These are phyloP conservation scores for Neurospora hispaniola DNA, from an alignment of 495 filamentous ascomycete genomes.

Conservation along the genomic window DNA sequence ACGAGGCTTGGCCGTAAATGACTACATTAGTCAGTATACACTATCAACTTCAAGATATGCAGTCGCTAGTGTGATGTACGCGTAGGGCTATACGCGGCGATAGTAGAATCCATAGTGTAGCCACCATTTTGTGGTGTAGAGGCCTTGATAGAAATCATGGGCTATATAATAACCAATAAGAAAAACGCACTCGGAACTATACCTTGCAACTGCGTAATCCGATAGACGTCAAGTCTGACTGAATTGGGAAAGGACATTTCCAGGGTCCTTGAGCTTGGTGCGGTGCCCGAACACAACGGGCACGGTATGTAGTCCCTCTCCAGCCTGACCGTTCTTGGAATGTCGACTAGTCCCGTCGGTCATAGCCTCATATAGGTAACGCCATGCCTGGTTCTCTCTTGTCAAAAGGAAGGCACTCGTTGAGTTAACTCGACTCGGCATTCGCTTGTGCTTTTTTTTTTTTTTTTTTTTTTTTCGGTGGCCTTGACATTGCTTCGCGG, in stretches of 20 bases:
- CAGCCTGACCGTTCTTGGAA: background rate
- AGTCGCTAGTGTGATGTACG: background rate
- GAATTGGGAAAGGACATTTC: background rate
- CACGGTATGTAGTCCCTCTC: background rate
- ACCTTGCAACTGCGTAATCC: background rate
- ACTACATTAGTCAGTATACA: background rate
- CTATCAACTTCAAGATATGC: background rate
- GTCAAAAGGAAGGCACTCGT: background rate
- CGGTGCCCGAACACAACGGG: background rate
- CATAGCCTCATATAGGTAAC: background rate
- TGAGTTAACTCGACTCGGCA: background rate
- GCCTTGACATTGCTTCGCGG: background rate
- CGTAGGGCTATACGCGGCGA: background rate
- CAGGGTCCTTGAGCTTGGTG: background rate
- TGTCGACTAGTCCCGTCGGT: background rate
- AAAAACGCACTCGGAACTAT: background rate
- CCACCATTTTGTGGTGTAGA: background rate
- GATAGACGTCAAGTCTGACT: background rate
- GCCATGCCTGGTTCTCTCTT: background rate
- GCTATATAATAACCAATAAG: background rate
- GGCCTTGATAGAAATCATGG: background rate
- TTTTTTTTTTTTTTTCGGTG: background rate
- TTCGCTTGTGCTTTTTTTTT: background rate
- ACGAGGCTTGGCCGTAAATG: background rate
- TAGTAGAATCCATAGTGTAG: background rate